Conservation (phyloP, 257 asterid species). For the Petunia secreta region DNA sequence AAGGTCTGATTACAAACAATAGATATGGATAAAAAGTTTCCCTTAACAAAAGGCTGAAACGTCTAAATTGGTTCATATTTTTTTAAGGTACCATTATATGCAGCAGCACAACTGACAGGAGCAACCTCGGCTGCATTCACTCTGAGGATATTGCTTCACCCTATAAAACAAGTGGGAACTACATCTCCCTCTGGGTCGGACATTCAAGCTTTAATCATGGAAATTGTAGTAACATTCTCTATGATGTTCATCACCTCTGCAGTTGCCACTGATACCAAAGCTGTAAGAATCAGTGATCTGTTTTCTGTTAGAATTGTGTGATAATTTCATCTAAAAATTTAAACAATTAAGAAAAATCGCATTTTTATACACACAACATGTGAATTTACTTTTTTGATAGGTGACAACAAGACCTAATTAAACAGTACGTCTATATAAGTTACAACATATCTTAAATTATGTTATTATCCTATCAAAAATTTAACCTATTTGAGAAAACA, state of each 20-base stretch:
- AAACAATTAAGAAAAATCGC: no score
- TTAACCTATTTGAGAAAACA: no score
- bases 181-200: conserved; percentile 69
- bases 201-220: conserved; percentile 75
- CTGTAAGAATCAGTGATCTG: conserved; percentile 47
- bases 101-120: conserved; percentile 69
- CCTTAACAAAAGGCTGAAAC: neutral
- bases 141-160: conserved; percentile 60
- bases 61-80: neutral
- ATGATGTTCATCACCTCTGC: conserved; percentile 92
- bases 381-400: no score
- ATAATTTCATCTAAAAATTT: no score
- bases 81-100: conserved; percentile 67
- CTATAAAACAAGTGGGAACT: conserved; percentile 71
- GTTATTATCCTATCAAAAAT: no score
- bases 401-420: no score
- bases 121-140: conserved; percentile 67
- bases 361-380: no score
- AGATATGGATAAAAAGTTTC: no score
- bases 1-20: neutral
- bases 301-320: neutral
- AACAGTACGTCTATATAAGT: no score
- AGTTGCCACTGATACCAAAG: conserved; percentile 92
- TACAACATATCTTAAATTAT: no score
- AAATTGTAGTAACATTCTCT: conserved; percentile 73